A percentile compares a stretch with the other conserved stretches of the same genome.
Evolutionary conservation across 176 grass and related monocot genomes (phyloP).

Genomic region (Thinopyrum elongatum): DNA sequence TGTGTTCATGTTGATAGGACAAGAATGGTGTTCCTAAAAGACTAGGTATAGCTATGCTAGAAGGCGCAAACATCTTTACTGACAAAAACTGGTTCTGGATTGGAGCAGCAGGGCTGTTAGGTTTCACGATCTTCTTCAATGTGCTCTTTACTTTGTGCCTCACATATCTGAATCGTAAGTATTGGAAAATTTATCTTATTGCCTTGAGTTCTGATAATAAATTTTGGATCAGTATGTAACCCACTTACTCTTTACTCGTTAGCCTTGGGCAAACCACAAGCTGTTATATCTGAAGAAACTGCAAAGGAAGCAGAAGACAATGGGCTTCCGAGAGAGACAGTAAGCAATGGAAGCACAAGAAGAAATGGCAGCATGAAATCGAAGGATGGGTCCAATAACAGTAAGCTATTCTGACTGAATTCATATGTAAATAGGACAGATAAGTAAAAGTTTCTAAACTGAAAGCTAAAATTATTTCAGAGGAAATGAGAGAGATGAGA

Average conservation of each 20-base stretch:
- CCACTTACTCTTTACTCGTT: slow-evolving; percentile 9
- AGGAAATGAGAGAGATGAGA: slow-evolving; percentile 65
- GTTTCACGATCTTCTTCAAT: slow-evolving; percentile 97
- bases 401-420: slow-evolving; percentile 35
- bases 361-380: slow-evolving; percentile 29
- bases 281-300: slow-evolving; percentile 97
- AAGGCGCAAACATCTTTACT: slow-evolving; percentile 65
- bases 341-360: slow-evolving; percentile 42
- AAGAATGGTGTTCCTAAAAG: slow-evolving; percentile 48
- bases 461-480: slow-evolving; percentile 47
- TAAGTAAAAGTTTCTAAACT: slow-evolving; percentile 19
- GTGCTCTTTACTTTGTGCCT: slow-evolving; percentile 90
- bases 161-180: slow-evolving; percentile 87
- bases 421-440: slow-evolving; percentile 3
- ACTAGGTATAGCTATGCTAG: slow-evolving; percentile 63
- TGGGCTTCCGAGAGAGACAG: slow-evolving; percentile 22
- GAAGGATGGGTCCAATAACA: slow-evolving; percentile 45
- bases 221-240: slow-evolving; percentile 20
- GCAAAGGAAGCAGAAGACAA: slow-evolving; percentile 66
- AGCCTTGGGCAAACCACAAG: slow-evolving; percentile 95
- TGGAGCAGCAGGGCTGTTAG: slow-evolving; percentile 71
- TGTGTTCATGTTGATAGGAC: slow-evolving; percentile 34
- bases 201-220: not conserved
- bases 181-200: not conserved
- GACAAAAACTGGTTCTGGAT: slow-evolving; percentile 97